Conservation (phyloP, 2,329 filamentous ascomycete species). For the Trichoderma semiorbis region DNA sequence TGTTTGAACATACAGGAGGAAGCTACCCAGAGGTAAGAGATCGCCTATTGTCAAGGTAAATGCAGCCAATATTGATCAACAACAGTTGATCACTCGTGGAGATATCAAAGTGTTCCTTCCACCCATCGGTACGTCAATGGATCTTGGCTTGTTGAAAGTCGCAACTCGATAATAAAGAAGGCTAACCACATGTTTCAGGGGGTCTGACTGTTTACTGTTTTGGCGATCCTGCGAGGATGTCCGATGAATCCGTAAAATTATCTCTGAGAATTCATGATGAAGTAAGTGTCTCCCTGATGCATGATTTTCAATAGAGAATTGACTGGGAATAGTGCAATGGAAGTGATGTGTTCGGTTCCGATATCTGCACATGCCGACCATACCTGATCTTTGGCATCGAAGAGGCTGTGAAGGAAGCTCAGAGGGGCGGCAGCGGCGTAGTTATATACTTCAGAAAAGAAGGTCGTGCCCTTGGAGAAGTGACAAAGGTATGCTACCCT, state of each 20-base stretch:
- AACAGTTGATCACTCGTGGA: conserved; percentile 76
- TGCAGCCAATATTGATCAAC: conserved; percentile 22
- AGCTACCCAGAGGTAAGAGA: conserved; percentile 76
- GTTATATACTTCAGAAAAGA: conserved; percentile 99
- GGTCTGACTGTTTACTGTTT: conserved; percentile 97
- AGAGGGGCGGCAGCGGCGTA: conserved; percentile 87
- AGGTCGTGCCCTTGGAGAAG: conserved; percentile 88
- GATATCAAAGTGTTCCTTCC: conserved; percentile 96
- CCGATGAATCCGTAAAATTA: conserved; percentile 74
- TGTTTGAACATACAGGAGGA: conserved; percentile 94
- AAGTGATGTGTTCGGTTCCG: conserved; percentile 94
- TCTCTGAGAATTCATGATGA: conserved; percentile 77
- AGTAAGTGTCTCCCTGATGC: conserved; percentile 34
- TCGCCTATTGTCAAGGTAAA: neutral
- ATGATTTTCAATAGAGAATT: conserved; percentile 5
- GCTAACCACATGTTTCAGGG: conserved; percentile 39
- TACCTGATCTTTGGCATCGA: conserved; percentile 97
- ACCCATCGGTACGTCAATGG: conserved; percentile 66
- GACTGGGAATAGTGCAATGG: conserved; percentile 68
- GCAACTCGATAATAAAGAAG: too few relatives aligned
- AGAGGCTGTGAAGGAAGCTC: conserved; percentile 95
- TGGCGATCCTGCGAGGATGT: conserved; percentile 90
- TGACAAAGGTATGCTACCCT: conserved; percentile 73
- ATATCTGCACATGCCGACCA: conserved; percentile 94
- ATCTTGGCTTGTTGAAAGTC: neutral